Evolutionary conservation across 805 yeast species (phyloP), one percentile per base, ranked within the genome.

Genomic region (Torulaspora indica): DNA sequence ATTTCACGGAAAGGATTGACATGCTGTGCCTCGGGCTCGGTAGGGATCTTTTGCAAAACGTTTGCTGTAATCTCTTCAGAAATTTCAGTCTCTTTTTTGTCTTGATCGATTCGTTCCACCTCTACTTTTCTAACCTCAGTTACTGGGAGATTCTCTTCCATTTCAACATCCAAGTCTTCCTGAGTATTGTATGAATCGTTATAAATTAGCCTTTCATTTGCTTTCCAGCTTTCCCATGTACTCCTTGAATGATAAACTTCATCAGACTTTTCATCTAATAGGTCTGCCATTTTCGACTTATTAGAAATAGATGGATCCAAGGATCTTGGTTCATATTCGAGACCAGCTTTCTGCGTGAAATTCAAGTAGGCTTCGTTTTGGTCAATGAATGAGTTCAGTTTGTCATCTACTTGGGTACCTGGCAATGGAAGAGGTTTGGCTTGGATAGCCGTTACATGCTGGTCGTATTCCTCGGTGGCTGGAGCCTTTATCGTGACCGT

Each of bases 1-100:
- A 56, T 54, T 27, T 52, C 57, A 27, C 60, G 55, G 52, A 58
- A 53, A 36, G 65, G 57, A 45, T 57, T 57, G 18, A 47, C 44
- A 18, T 47, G 42, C 8, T 15, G 34, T 14, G 20, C 22, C 22
- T 40, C 50, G n/a, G 31, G 35, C 3, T 39, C 41, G 27, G 29
- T 13, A 8, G 37, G 27, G 8, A 24, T 33, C 14, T 15, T 22
- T 8, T 8, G n/a, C 12, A 23, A 33, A 12, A 12, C 8, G 4
- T 17, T 13, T 35, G 43, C 29, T 14, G 32, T n/a, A 24, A 43
- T 22, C 41, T 49, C 46, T 30, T 33, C 28, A 35, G 45, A 29
- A 8, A 20, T n/a, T n/a, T 45, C 51, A 13, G 38, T 40, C 2
- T 23, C 18, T 3, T 5, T 10, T 8, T 35, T 25, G 20, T 42